Evolutionary conservation across 164 flowering plant genomes (phyloP).

Genomic region (Annona cherimola): DNA sequence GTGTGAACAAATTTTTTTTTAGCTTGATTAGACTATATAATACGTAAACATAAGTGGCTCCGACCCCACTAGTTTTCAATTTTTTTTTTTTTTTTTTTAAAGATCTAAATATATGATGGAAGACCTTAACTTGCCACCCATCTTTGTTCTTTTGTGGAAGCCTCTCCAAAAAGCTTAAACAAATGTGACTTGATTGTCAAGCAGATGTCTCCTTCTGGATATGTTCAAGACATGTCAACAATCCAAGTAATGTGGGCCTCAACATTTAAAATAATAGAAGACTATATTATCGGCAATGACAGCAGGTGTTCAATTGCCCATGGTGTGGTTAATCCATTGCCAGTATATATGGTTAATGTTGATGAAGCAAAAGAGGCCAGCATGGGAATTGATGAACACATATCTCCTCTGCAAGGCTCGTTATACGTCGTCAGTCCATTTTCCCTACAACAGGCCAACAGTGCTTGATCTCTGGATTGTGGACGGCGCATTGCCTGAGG

Average conservation of each 20-base stretch:
- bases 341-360: too few relatives aligned
- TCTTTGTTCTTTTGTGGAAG: conserved; percentile 27
- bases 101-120: conserved; percentile 30
- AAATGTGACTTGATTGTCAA: conserved; percentile 36
- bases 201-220: conserved; percentile 47
- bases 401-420: too few relatives aligned
- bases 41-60: not conserved
- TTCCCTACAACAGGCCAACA: not conserved
- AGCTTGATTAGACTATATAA: conserved; percentile 10
- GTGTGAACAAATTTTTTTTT: conserved; percentile 31
- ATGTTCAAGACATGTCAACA: conserved; percentile 20
- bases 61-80: too few relatives aligned
- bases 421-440: not conserved
- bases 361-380: not conserved
- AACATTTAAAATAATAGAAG: conserved; percentile 15
- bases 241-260: conserved; percentile 50
- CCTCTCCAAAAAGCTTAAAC: conserved; percentile 17
- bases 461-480: not conserved
- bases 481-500: not conserved
- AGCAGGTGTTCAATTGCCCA: not conserved
- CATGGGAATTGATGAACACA: too few relatives aligned
- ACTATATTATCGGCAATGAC: not conserved
- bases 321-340: not conserved
- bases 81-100: too few relatives aligned
- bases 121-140: conserved; percentile 41